phyloP scores from a whole-genome alignment of 2,329 filamentous ascomycete genomes.

The Phaeosphaeriaceae sp. region DNA sequence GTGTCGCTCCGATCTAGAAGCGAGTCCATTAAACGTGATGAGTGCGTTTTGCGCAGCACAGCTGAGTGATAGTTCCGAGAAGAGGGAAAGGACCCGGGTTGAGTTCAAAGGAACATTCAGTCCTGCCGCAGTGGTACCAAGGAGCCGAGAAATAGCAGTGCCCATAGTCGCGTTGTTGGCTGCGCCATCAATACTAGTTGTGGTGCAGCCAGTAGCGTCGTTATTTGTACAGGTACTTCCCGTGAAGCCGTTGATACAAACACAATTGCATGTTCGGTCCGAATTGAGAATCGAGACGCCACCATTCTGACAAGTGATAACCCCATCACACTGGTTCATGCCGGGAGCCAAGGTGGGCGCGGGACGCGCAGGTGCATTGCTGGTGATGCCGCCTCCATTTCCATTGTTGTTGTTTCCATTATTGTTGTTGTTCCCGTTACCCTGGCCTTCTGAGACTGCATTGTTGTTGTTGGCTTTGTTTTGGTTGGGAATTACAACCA shows the following conservation, averaged over 20 bases:
- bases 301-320: constrained; percentile 76
- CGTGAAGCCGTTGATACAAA: constrained; percentile 89
- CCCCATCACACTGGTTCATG: constrained; percentile 61
- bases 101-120: constrained; percentile 79
- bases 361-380: constrained; percentile 18
- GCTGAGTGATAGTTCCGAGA: constrained; percentile 77
- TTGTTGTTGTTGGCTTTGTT: constrained; percentile 34
- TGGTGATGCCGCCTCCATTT: constrained; percentile 30
- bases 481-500: constrained; percentile 65
- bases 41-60: constrained; percentile 87
- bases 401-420: constrained; percentile 17
- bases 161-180: constrained; percentile 74
- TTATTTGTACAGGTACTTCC: constrained; percentile 63
- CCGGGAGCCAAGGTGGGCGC: constrained; percentile 28
- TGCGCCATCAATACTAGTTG: constrained; percentile 52
- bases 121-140: constrained; percentile 68
- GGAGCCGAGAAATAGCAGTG: constrained; percentile 75
- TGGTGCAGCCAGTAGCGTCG: constrained; percentile 63
- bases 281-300: constrained; percentile 75
- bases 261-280: constrained; percentile 75
- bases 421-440: constrained; percentile 34
- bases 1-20: constrained; percentile 34
- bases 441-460: neutral
- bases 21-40: constrained; percentile 75
- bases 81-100: constrained; percentile 73